Base-by-base conservation (phyloP, 2,329 filamentous ascomycete genomes). In the Chalara sp. region DNA sequence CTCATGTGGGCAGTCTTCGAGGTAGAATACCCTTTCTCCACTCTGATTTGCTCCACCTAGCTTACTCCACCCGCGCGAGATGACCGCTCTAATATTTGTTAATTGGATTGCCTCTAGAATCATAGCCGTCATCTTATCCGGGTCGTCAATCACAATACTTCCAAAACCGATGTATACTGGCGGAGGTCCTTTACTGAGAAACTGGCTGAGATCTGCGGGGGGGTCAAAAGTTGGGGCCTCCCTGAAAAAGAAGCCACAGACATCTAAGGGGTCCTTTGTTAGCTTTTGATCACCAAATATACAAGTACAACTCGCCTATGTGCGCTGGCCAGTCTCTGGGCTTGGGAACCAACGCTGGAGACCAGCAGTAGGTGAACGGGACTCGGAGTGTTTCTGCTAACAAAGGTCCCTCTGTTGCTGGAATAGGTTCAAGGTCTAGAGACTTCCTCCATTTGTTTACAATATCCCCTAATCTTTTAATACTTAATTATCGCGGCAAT, bases 311-410 rank as follows among this genome's bases (percentile, higher is more conserved):
- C 35, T 39, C 45, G 21, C 31, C 6, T 41, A n/a, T 37, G 21
- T 48, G 12, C 12, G n/a, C 12, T 48, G 4, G 45, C 70, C 70
- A 68, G 58, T 74, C 66, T 47, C 12, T 39, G 5, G 70, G 70
- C 44, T 67, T 70, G 4, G 68, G 68, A 37, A 72, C 60, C 28
- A 72, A 54, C 8, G 63, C 54, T 5, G 67, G 66, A 10, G 69
- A 74, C 53, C 50, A 49, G 28, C 47, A 49, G 31, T 49, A 96
- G 0, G 90, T 95, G 59, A 86, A 87, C 0, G 90, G 88, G n/a
- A 96, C 78, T 45, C 78, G 79, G 37, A 95, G 70, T 28, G 87
- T 80, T 31, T 80, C 81, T 10, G 92, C 72, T 63, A 95, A 77
- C 2, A 85, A 62, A 2, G 71, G 68, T 0, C 65, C 71, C 55